Conservation (phyloP, 208 protist species). For the Acanthamoeba royreba region DNA sequence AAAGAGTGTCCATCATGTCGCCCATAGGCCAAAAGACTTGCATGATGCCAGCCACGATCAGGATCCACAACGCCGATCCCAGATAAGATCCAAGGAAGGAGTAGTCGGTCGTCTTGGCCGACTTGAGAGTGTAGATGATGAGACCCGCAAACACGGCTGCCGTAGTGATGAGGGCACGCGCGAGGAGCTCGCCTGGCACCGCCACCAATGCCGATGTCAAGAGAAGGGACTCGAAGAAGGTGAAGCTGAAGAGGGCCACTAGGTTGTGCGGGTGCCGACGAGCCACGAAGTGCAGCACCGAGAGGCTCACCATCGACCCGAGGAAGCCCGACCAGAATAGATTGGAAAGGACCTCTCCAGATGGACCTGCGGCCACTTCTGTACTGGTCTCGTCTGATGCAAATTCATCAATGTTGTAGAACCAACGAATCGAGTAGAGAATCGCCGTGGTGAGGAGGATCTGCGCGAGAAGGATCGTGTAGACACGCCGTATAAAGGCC, state of each 20-base stretch:
- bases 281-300: neutral
- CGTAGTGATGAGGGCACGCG: neutral
- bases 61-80: neutral
- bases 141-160: neutral
- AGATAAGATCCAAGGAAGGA: neutral
- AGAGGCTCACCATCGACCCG: neutral
- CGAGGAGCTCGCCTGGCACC: neutral
- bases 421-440: neutral
- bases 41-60: neutral
- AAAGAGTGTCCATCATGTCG: neutral
- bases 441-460: neutral
- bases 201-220: neutral
- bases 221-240: neutral
- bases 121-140: conserved; percentile 5
- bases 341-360: neutral
- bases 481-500: neutral
- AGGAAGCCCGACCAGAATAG: neutral
- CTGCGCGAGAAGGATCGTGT: neutral
- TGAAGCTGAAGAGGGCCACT: neutral
- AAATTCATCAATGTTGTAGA: neutral
- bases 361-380: neutral
- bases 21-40: neutral
- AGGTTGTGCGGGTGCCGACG: neutral
- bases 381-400: neutral
- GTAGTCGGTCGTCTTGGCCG: neutral